These are phyloP conservation scores for Tylopilus intermedius DNA, from an alignment of 768 basidiomycete species.

Conservation along the genomic window DNA sequence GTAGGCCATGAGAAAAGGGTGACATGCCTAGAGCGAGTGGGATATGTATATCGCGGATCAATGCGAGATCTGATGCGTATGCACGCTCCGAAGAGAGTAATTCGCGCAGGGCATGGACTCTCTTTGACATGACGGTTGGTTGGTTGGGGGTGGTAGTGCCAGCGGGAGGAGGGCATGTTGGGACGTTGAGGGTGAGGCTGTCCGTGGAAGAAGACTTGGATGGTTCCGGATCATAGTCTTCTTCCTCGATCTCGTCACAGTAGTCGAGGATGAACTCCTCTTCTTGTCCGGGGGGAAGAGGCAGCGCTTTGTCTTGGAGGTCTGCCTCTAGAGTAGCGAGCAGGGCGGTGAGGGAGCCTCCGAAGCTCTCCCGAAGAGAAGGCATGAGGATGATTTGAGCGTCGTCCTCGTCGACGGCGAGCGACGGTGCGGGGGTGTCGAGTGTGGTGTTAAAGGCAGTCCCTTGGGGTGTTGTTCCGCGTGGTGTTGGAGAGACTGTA, in stretches of 20 bases:
- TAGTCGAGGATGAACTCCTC: conserved; percentile 19
- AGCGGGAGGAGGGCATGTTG: conserved; percentile 3
- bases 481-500: conserved; percentile 8
- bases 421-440: background rate
- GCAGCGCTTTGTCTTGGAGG: conserved; percentile 29
- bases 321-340: conserved; percentile 29
- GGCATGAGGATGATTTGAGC: conserved; percentile 23
- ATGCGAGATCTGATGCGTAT: conserved; percentile 77
- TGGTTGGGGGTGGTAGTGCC: conserved; percentile 26
- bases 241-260: conserved; percentile 23
- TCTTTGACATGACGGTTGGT: conserved; percentile 50
- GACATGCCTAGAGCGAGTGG: conserved; percentile 69
- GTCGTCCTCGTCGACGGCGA: conserved; percentile 14
- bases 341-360: conserved; percentile 30
- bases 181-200: conserved; percentile 20
- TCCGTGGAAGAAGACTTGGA: conserved; percentile 25
- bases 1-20: conserved; percentile 1
- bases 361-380: conserved; percentile 28
- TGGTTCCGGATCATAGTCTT: conserved; percentile 24
- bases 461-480: conserved; percentile 9
- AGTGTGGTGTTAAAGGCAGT: background rate
- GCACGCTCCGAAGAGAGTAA: conserved; percentile 74
- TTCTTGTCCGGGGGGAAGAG: conserved; percentile 27
- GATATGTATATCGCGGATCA: conserved; percentile 74
- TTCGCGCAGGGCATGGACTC: conserved; percentile 73